Evolutionary conservation across 78 protist genomes (phyloP).

Genomic region (Thecamonas trahens): DNA sequence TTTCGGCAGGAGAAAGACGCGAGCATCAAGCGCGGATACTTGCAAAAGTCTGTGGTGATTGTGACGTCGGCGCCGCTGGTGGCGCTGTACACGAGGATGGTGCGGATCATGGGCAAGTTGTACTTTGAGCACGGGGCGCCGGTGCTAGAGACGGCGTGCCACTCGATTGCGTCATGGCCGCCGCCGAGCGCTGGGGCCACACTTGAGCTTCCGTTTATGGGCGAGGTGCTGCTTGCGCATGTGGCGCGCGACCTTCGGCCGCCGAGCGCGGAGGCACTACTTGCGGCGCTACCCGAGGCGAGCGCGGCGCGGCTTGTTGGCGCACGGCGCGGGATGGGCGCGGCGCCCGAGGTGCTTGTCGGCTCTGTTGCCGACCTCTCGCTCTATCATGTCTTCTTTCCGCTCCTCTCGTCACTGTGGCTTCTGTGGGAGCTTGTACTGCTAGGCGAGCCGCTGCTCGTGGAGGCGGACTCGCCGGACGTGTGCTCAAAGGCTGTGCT

Average conservation of each 20-base stretch:
- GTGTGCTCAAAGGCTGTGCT: constrained; percentile 42
- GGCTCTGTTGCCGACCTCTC: constrained; percentile 4
- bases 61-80: constrained; percentile 36
- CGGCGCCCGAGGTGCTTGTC: not conserved
- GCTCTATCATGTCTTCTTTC: constrained; percentile 24
- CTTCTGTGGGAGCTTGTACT: constrained; percentile 64
- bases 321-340: not conserved
- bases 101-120: constrained; percentile 40
- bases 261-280: too few species aligned
- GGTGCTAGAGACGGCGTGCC: constrained; percentile 32
- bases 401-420: constrained; percentile 37
- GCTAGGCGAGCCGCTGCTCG: constrained; percentile 46
- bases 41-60: constrained; percentile 57
- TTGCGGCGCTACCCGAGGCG: too few species aligned
- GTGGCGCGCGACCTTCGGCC: too few species aligned
- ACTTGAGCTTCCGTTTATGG: not conserved
- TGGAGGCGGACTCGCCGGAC: constrained; percentile 37
- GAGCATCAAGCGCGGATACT: constrained; percentile 39
- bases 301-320: too few species aligned
- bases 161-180: not conserved
- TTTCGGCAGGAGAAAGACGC: constrained; percentile 45
- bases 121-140: constrained; percentile 50
- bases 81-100: constrained; percentile 38
- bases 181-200: not conserved
- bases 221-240: not conserved